Evolutionary conservation across 1,139 yeast species (phyloP), one percentile per base, ranked within the genome.

Genomic region (Schwanniomyces etchellsii): DNA sequence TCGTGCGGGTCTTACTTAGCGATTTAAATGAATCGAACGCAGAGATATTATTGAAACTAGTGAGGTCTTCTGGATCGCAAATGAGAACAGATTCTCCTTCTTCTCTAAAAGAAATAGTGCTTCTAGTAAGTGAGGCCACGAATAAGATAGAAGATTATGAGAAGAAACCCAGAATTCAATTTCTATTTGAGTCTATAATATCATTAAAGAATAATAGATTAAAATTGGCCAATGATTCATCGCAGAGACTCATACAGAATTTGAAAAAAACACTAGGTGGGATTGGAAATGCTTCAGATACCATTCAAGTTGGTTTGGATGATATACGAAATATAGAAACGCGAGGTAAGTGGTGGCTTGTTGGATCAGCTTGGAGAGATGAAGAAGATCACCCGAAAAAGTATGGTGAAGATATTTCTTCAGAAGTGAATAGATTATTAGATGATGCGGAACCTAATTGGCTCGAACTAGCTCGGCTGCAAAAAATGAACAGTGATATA

Each of bases 291-390:
- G 64, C 68, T 29, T 61, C 64, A 24, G 98, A 91, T 33, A 85
- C 98, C 1, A 66, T 93, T 20, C 88, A 84, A 44, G 97, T 91
- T 1, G 65, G 86, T 2, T 62, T 93, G 20, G 80, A 76, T 29
- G 99, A 93, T 58, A 88, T 93, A 35, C 76, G 74, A 30, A 76
- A 74, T 39, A 70, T 85, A 17, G 84, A 79, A 9, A 74, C 80
- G 0, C 74, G 78, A 40, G 98, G 98, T 34, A 91, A 89, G 55
- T 93, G 99, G 99, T 93, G 98, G 99, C 66, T 91, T 26, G 89
- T 93, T 22, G 98, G 99, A 27, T 84, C 97, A 3, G 96, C 98
- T 0, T 91, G 97, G 96, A 83, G 77, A 47, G 89, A 89, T 1
- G 47, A 50, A 30, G 69, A 66, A 20, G n/a, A 18, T 7, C n/a